Percentiles rank a stretch among this genome's conserved stretches.
These are phyloP conservation scores for Phytophthora sp. DNA, from an alignment of 352 stramenopile species.

Conservation along the genomic window DNA sequence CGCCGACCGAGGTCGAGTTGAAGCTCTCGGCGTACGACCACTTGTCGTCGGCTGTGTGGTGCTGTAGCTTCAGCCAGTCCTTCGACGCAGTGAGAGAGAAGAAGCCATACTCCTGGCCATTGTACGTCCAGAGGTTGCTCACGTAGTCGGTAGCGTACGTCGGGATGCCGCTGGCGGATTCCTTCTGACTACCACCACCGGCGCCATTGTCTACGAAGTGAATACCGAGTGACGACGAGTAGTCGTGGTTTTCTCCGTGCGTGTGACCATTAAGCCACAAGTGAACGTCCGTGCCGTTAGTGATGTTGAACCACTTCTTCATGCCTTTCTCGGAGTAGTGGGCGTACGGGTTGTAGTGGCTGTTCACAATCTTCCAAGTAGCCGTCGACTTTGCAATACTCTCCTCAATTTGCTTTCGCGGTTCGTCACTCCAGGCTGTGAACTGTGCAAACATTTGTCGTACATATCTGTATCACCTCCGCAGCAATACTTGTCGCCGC, in stretches of 20 bases:
- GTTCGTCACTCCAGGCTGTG: conserved; percentile 45
- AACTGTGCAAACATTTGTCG: conserved; percentile 45
- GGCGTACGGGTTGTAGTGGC: conserved; percentile 52
- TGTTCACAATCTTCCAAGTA: conserved; percentile 67
- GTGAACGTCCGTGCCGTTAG: conserved; percentile 36
- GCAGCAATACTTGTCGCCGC: conserved; percentile 37
- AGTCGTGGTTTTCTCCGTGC: conserved; percentile 66
- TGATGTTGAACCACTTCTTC: conserved; percentile 48
- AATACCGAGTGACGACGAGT: conserved; percentile 46
- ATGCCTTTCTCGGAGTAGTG: conserved; percentile 36
- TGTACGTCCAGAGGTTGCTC: conserved; percentile 57
- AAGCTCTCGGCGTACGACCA: conserved; percentile 57
- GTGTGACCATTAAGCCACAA: conserved; percentile 54
- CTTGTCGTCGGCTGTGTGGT: conserved; percentile 53
- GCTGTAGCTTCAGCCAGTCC: conserved; percentile 64
- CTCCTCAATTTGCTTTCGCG: conserved; percentile 30
- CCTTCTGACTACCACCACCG: conserved; percentile 66
- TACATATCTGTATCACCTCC: conserved; percentile 42
- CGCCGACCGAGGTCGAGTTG: conserved; percentile 33
- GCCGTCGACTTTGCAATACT: conserved; percentile 50
- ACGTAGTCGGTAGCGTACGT: conserved; percentile 48
- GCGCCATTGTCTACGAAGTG: conserved; percentile 78
- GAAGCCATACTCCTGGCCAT: conserved; percentile 60
- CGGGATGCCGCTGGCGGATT: conserved; percentile 62
- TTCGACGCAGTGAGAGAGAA: conserved; percentile 53